Evolutionary conservation across 2,329 filamentous ascomycete species (phyloP).

Genomic region (Trichophyton benhamiae): DNA sequence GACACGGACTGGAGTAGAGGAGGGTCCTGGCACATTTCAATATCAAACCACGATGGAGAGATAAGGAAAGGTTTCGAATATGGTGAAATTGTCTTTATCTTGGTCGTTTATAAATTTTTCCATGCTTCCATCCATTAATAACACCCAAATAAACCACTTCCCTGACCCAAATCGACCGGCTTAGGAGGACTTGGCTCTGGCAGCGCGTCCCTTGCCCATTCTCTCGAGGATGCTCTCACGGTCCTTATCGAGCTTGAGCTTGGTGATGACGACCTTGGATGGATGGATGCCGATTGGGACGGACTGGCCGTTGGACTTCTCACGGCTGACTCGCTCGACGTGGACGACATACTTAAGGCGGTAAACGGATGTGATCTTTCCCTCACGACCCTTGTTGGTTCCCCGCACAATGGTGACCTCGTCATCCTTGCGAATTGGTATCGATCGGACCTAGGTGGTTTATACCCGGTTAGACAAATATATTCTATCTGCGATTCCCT

Average conservation of each 20-base stretch:
- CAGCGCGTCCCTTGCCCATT: conserved; percentile 37
- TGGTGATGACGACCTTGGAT: conserved; percentile 96
- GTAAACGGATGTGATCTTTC: conserved; percentile 96
- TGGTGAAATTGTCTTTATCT: not conserved
- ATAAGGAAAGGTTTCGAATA: not conserved
- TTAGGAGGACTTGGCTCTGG: conserved; percentile 11
- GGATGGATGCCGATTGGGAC: conserved; percentile 90
- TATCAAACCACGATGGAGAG: not conserved
- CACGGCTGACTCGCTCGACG: conserved; percentile 89
- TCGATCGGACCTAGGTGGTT: conserved; percentile 63
- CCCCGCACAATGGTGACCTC: conserved; percentile 89
- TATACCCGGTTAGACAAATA: not conserved
- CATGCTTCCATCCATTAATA: not conserved
- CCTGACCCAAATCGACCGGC: not conserved
- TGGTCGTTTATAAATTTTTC: not conserved
- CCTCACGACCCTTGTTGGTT: conserved; percentile 92
- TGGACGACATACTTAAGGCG: conserved; percentile 96
- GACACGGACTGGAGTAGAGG: not conserved
- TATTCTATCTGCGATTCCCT: not conserved
- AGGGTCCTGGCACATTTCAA: not conserved
- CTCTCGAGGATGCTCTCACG: conserved; percentile 39
- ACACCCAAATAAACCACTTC: conserved; percentile 1
- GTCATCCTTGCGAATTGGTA: conserved; percentile 96
- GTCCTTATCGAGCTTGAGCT: conserved; percentile 73
- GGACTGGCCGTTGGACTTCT: conserved; percentile 94